A percentile compares a stretch with the other conserved stretches of the same genome.
phyloP scores from a whole-genome alignment of 805 yeast species.

The Teunomyces lycoperdinae region DNA sequence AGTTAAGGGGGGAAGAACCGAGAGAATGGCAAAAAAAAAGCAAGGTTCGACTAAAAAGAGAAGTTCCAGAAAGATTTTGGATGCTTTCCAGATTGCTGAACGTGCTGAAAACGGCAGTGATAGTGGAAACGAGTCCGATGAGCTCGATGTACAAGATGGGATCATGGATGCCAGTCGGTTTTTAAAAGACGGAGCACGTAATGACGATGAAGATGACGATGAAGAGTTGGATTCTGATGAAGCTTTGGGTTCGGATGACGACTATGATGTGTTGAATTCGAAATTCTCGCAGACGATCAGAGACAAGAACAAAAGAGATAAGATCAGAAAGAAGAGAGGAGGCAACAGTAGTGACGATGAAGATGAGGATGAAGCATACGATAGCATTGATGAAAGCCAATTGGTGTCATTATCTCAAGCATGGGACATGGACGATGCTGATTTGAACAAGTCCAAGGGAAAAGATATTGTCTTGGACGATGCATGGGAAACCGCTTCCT shows the following conservation, averaged over 20 bases:
- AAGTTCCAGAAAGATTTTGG: conserved; percentile 34
- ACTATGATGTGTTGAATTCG: conserved; percentile 57
- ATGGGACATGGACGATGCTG: conserved; percentile 78
- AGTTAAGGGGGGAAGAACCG: no score
- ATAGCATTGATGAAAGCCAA: conserved; percentile 73
- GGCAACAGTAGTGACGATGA: conserved; percentile 15
- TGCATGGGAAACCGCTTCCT: conserved; percentile 27
- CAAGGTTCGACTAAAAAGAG: conserved; percentile 27
- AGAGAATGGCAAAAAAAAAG: conserved; percentile 10
- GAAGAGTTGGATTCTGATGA: conserved; percentile 84
- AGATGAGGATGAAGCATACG: conserved; percentile 53
- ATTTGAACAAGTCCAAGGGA: conserved; percentile 20
- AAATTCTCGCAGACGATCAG: conserved; percentile 69
- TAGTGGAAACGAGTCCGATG: conserved; percentile 17
- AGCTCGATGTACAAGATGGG: conserved; percentile 32
- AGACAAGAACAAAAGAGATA: conserved; percentile 45
- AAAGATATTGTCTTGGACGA: conserved; percentile 28
- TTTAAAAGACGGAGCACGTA: conserved; percentile 20
- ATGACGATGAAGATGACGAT: conserved; percentile 29
- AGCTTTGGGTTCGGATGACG: conserved; percentile 81
- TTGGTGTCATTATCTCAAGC: conserved; percentile 79
- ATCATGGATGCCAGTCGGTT: conserved; percentile 40
- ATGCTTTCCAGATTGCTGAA: conserved; percentile 47
- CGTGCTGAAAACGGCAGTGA: conserved; percentile 30
- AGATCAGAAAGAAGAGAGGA: conserved; percentile 27